Evolutionary conservation across 2,329 filamentous ascomycete genomes (phyloP).

Genomic region (Sporothrix sp.): DNA sequence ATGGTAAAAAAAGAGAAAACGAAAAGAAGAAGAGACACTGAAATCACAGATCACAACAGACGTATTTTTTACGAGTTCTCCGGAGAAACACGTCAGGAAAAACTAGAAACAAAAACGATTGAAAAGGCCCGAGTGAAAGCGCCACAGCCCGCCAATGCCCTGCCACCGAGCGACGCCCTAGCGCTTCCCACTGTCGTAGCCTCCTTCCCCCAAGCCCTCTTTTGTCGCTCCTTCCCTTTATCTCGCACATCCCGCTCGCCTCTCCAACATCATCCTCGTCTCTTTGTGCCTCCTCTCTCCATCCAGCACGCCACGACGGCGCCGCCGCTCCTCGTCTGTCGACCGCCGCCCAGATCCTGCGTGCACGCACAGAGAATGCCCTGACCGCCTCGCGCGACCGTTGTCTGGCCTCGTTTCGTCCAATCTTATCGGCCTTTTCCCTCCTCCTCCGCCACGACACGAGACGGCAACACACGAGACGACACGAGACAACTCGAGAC

Average conservation of each 20-base stretch:
- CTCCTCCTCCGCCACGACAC: not conserved
- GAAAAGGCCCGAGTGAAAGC: too few relatives aligned
- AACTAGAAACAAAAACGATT: too few relatives aligned
- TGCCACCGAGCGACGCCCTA: too few relatives aligned
- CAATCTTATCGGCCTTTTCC: not conserved
- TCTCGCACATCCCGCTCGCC: not conserved
- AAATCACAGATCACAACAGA: slow-evolving; percentile 7
- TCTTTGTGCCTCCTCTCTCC: not conserved
- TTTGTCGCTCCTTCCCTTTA: slow-evolving; percentile 1
- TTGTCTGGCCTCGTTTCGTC: not conserved
- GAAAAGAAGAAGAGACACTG: not conserved
- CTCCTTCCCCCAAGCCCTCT: slow-evolving; percentile 1
- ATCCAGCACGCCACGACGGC: too few relatives aligned
- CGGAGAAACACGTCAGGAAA: too few relatives aligned
- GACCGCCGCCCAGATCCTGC: too few relatives aligned
- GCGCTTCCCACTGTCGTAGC: slow-evolving; percentile 13
- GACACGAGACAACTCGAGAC: not conserved
- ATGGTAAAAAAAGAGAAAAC: not conserved
- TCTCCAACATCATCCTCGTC: not conserved
- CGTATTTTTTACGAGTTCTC: too few relatives aligned
- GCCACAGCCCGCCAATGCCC: too few relatives aligned
- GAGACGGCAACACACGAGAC: not conserved
- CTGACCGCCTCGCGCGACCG: too few relatives aligned
- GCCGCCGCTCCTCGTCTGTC: too few relatives aligned
- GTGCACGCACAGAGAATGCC: too few relatives aligned